Conservation (phyloP, 108 stramenopile species). For the Aurantiochytrium sp. region DNA sequence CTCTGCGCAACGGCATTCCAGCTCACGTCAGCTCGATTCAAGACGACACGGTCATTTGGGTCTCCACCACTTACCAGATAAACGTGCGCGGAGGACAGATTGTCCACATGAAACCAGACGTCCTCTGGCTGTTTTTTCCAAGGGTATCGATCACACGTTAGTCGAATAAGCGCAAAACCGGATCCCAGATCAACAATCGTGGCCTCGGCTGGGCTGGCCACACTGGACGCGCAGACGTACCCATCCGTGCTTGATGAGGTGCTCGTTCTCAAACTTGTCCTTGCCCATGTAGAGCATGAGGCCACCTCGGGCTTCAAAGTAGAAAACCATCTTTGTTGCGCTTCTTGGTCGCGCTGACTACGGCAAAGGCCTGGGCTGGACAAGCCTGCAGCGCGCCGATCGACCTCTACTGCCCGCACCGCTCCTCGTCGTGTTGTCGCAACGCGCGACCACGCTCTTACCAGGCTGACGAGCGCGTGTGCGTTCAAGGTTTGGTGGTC, state of each 20-base stretch:
- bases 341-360: too few relatives aligned
- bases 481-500: too few relatives aligned
- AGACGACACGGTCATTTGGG: neutral
- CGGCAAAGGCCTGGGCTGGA: too few relatives aligned
- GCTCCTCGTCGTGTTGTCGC: too few relatives aligned
- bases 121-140: constrained; percentile 44
- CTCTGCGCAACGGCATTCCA: neutral
- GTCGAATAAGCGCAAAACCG: too few relatives aligned
- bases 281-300: constrained; percentile 52
- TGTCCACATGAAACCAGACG: constrained; percentile 96
- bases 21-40: too few relatives aligned
- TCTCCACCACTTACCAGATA: constrained; percentile 59
- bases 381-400: too few relatives aligned
- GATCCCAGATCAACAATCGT: neutral
- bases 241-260: constrained; percentile 88
- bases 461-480: too few relatives aligned
- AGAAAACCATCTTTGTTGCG: neutral
- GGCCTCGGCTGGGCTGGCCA: neutral
- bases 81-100: constrained; percentile 90
- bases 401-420: too few relatives aligned
- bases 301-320: neutral
- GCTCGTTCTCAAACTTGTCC: constrained; percentile 92
- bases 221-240: constrained; percentile 25
- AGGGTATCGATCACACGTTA: neutral
- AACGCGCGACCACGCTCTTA: too few relatives aligned